Evolutionary conservation across 2,329 filamentous ascomycete species (phyloP), one percentile per base, ranked within the genome.

Genomic region (Biscogniauxia mediterranea): DNA sequence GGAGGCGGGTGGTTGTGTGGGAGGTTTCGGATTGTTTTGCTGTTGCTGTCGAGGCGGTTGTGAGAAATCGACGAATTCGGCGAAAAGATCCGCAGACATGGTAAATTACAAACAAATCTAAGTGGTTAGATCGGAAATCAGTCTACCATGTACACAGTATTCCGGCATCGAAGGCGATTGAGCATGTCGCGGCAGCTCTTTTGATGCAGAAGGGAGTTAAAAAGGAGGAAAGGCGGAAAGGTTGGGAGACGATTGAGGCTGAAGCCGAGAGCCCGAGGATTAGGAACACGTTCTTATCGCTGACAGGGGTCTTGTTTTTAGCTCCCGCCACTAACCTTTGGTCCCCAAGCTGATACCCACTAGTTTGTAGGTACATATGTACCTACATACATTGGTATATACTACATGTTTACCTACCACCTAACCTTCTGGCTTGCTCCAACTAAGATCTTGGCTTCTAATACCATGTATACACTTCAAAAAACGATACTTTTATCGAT

Each of bases 21-120:
- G 28, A 32, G 28, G 28, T 9, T 32, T 65, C 13, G 61, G 54
- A 55, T 66, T 66, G 15, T 53, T 57, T 60, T 67, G 66, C 28
- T 57, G 65, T 23, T 23, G 23, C 56, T 57, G 65, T 38, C 63
- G 66, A 53, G 56, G 65, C 51, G 57, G 62, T 70, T 73, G 59
- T 71, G 71, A 79, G 66, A 80, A 76, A 68, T 76, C 78, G 69
- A 83, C 85, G 67, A 89, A 88, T 66, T 86, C 84, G 59, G 85
- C 86, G 70, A 89, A 86, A 60, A 89, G 81, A 74, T 89, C 85
- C 64, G 85, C 84, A 67, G 86, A 89, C 86, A 89, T 89, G 63
- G 42, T 66, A 32, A 50, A 59, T 55, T 46, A 51, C 15, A 19
- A 52, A 32, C 23, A 15, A n/a, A 59, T 58, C 51, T 46, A 61